Base-by-base conservation (phyloP, 192 early-diverging fungal genomes). In the Coemansia sp. region DNA sequence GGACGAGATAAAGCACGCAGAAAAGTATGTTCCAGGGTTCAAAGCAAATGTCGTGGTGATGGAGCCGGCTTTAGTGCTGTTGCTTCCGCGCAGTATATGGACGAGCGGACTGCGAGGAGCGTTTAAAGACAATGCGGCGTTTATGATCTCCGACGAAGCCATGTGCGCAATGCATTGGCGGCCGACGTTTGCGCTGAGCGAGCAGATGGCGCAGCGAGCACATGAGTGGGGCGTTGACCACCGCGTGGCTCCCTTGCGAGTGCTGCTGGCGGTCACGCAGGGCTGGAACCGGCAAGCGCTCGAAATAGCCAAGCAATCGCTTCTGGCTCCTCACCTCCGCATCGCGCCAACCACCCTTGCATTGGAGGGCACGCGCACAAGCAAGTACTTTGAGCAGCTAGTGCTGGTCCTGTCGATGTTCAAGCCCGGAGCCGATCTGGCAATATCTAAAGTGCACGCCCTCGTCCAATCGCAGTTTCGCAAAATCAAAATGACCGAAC, bases 61-160 rank as follows among this genome's bases (percentile, higher is more conserved):
- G 15, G 68, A 71, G 56, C 77, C 77, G 14, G 57, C 60, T 18
- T 25, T 80, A 18, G 17, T 74, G 40, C 5, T 59, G 11, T 31
- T 47, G 15, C n/a, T 80, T 20, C 77, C 77, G 0, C 10, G 40
- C 0, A 24, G 46, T 3, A 20, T 74, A 20, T 67, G 71, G 76
- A 17, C 5, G n/a, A 60, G 26, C 12, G 18, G 55, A 20, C 14
- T 34, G 14, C 23, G 11, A 3, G 77, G 77, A 26, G 68, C 53
- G 50, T 74, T 74, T 26, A 52, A 54, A 24, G 65, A 58, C 31
- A 60, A 70, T 54, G 51, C 77, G 48, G 58, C 71, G 46, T 80
- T 74, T 34, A 67, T 60, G 58, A 24, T 67, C 1, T 31, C 77
- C 1, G 77, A 80, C 52, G 54, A 51, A 31, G 53, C 70, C 21